These are phyloP conservation scores for Saksenaea oblongispora DNA, from an alignment of 371 early-diverging fungal genomes.

Conservation along the genomic window DNA sequence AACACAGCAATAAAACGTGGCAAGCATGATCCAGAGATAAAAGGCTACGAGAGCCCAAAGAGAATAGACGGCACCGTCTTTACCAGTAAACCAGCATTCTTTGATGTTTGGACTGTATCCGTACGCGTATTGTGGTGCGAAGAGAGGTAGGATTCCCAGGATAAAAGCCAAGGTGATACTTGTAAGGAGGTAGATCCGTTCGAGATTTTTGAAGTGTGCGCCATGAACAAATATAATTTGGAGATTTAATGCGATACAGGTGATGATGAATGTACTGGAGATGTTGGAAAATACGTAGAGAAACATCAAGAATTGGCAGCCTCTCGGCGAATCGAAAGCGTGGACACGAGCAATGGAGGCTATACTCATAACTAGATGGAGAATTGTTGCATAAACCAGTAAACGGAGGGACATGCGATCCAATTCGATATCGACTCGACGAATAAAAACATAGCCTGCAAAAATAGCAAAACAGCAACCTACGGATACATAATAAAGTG, in stretches of 20 bases:
- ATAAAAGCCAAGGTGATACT: conserved; percentile 2
- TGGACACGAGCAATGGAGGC: conserved; percentile 6
- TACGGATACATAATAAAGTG: conserved; percentile 14
- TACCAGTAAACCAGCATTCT: conserved; percentile 15
- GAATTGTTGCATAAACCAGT: conserved; percentile 11
- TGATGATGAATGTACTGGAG: conserved; percentile 8
- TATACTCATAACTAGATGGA: conserved; percentile 11
- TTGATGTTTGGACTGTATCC: background rate
- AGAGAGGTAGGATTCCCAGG: conserved; percentile 7
- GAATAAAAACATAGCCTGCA: conserved; percentile 13
- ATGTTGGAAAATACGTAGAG: conserved; percentile 17
- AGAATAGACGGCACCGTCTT: background rate
- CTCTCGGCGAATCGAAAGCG: background rate
- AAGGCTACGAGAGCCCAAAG: conserved; percentile 12
- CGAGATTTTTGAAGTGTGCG: background rate
- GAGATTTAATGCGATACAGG: conserved; percentile 18
- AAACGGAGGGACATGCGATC: conserved; percentile 20
- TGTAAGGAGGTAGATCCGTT: conserved; percentile 1
- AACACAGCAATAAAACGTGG: conserved; percentile 6
- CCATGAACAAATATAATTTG: conserved; percentile 12
- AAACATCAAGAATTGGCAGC: conserved; percentile 16
- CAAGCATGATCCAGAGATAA: conserved; percentile 15
- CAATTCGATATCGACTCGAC: background rate
- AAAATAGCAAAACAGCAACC: conserved; percentile 4
- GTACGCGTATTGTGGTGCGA: conserved; percentile 5